Percentiles rank a stretch among this genome's conserved stretches.
Evolutionary conservation across 139 green algal species (phyloP).

Genomic region (Micromonas pusilla): DNA sequence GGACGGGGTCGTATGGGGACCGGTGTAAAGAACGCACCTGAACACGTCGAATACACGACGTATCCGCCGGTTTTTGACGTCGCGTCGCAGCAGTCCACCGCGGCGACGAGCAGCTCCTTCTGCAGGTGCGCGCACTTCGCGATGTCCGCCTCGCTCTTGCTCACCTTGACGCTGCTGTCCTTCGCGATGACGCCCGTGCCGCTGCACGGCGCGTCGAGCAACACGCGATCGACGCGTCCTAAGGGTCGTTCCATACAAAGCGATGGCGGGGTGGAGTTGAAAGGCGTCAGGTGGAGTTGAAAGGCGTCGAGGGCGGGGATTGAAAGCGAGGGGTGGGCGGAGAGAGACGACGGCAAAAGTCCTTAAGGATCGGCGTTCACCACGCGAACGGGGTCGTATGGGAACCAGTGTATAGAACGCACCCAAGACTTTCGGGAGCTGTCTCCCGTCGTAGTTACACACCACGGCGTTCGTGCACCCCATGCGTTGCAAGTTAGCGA

Average conservation of each 20-base stretch:
- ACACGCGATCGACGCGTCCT: conserved; percentile 69
- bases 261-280: no score
- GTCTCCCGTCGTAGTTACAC: conserved; percentile 87
- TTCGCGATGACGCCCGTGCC: conserved; percentile 95
- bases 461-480: conserved; percentile 90
- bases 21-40: no score
- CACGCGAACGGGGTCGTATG: no score
- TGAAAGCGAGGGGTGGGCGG: no score
- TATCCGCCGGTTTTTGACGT: conserved; percentile 66
- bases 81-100: conserved; percentile 92
- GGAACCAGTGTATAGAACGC: no score
- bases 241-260: no score
- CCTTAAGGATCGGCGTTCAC: no score
- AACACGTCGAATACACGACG: conserved; percentile 96
- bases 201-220: conserved; percentile 96
- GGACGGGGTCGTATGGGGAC: no score
- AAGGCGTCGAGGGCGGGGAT: no score
- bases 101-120: conserved; percentile 94
- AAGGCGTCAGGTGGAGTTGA: no score
- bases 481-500: conserved; percentile 90
- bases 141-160: conserved; percentile 83
- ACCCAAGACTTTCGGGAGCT: conserved; percentile 75
- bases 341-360: no score
- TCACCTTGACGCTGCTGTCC: conserved; percentile 86
- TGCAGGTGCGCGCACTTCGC: conserved; percentile 84